Base-by-base conservation (phyloP, 208 protist species). In the Crithidia fasciculata region DNA sequence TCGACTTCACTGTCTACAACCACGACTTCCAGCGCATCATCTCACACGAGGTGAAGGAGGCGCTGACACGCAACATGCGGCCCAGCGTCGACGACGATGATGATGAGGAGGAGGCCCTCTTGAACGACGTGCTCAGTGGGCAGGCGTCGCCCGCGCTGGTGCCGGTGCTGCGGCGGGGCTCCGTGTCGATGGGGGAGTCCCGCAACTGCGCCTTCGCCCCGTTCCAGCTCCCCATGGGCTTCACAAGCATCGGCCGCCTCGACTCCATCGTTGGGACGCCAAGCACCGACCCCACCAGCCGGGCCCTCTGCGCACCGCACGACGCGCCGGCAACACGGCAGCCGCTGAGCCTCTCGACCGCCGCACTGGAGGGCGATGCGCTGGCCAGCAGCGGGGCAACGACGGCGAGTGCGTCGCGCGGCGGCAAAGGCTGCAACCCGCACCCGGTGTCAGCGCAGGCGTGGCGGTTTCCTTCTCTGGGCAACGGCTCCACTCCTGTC, bases 1-100 rank as follows among this genome's bases (percentile, higher is more conserved):
- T 16, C 39, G 75, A 80, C 56, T 55, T 47, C 16, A 81, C 54
- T 16, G 47, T 73, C 57, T 73, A 61, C 69, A 85, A 85, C 61
- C 81, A 85, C 62, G 81, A 85, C 56, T 81, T 85, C 18, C 81
- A 82, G 64, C 72, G 78, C n/a, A 69, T 85, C 28, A 63, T 85
- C 53, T 71, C 76, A 3, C 72, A 56, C 43, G 68, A 82, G 62
- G 68, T 82, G 49, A 80, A 78, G 67, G 67, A 79, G 58, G 76
- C 66, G 7, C 76, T 85, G 36, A 74, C 67, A 39, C 59, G 76
- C 53, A 58, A 74, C 60, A 82, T 82, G 63, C 63, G 73, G 15
- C 61, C 59, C 15, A 50, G 61, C 50, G 69, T 69, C 41, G 81
- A 85, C 36, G 81, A 79, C 55, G 76, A 79, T 47, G 81, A 84